These are phyloP conservation scores for Paecilomyces fulvus DNA, from an alignment of 2,329 filamentous ascomycete species.

Conservation along the genomic window DNA sequence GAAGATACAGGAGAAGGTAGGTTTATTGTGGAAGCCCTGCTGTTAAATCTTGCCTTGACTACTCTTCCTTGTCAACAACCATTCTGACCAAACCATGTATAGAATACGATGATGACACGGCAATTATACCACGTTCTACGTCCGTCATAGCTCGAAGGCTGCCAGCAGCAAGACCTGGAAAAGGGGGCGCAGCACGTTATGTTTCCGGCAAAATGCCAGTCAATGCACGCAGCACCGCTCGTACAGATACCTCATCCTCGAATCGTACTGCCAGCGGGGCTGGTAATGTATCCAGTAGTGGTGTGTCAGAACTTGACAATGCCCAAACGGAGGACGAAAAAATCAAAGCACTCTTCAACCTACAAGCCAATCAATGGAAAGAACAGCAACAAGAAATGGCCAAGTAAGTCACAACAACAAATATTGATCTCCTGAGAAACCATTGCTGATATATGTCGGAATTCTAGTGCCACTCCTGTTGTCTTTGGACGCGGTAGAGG, in stretches of 20 bases:
- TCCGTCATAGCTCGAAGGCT: constrained; percentile 83
- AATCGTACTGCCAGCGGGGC: constrained; percentile 25
- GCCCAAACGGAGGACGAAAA: constrained; percentile 90
- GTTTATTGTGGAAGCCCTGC: constrained; percentile 18
- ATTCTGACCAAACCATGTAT: constrained; percentile 4
- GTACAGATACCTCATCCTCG: constrained; percentile 49
- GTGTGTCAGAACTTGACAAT: constrained; percentile 59
- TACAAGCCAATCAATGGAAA: constrained; percentile 85
- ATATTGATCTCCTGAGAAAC: constrained; percentile 5
- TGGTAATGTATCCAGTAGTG: constrained; percentile 41
- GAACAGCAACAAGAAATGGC: constrained; percentile 90
- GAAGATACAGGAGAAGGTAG: constrained; percentile 86
- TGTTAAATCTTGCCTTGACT: neutral
- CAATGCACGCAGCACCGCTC: constrained; percentile 70
- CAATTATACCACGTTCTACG: constrained; percentile 91
- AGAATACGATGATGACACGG: constrained; percentile 98
- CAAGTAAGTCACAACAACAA: constrained; percentile 45
- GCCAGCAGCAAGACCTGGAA: constrained; percentile 74
- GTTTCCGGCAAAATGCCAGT: constrained; percentile 93
- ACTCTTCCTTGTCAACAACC: neutral
- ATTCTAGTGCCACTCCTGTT: constrained; percentile 36
- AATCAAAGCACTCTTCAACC: constrained; percentile 83
- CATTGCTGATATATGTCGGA: constrained; percentile 18
- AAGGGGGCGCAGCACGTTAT: constrained; percentile 86
- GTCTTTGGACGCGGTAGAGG: constrained; percentile 31